These are phyloP conservation scores for Aspergillus bertholletiae DNA, from an alignment of 495 filamentous ascomycete genomes.

Conservation along the genomic window DNA sequence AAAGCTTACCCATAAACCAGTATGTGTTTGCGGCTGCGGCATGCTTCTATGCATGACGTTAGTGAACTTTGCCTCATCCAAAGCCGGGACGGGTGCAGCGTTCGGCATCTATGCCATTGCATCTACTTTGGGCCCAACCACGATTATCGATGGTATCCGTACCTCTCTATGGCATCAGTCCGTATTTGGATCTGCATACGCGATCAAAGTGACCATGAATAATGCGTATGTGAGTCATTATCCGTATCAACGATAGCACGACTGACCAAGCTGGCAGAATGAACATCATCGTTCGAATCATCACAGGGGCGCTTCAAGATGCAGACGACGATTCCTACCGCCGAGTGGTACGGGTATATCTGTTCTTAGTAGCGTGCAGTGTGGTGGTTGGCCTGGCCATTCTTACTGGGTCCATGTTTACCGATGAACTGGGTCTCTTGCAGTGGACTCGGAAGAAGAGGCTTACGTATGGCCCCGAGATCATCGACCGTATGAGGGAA, in stretches of 20 bases:
- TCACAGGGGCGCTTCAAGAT: conserved; percentile 42
- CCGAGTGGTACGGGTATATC: conserved; percentile 38
- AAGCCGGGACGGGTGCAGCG: conserved; percentile 34
- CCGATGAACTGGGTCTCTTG: conserved; percentile 24
- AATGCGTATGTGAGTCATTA: conserved; percentile 27
- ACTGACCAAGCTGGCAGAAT: conserved; percentile 25
- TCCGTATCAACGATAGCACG: neutral
- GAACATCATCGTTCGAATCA: conserved; percentile 43
- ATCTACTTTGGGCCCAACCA: conserved; percentile 34
- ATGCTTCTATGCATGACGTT: conserved; percentile 41
- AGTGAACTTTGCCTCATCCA: conserved; percentile 32
- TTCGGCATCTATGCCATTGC: conserved; percentile 45
- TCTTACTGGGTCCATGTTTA: conserved; percentile 21
- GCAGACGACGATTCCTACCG: conserved; percentile 37
- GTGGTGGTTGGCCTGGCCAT: conserved; percentile 28
- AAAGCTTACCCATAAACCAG: conserved; percentile 9
- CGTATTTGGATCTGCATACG: conserved; percentile 41
- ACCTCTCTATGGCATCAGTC: conserved; percentile 42
- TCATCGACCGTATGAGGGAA: conserved; percentile 27
- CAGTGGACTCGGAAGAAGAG: conserved; percentile 43
- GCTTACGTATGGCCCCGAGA: conserved; percentile 23
- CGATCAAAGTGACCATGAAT: conserved; percentile 45
- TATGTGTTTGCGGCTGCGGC: conserved; percentile 32
- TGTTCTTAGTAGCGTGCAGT: conserved; percentile 30
- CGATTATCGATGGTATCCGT: conserved; percentile 43